These are phyloP conservation scores for Pseudocercospora cruenta DNA, from an alignment of 2,329 filamentous ascomycete genomes.

Conservation along the genomic window DNA sequence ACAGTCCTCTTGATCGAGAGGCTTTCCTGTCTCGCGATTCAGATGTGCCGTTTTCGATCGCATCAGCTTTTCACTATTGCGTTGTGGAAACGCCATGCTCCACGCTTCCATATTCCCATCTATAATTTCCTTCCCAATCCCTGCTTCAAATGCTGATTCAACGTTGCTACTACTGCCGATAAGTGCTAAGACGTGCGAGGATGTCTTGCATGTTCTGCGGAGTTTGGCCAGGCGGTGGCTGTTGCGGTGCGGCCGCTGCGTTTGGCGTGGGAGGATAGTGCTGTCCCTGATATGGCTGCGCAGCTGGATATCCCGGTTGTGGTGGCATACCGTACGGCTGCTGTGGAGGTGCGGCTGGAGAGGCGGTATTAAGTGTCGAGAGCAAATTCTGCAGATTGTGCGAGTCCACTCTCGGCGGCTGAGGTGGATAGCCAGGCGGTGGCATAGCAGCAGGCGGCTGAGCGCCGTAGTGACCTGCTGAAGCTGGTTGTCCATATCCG, in stretches of 20 bases:
- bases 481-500: slow-evolving; percentile 32
- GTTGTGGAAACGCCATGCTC: not conserved
- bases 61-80: not conserved
- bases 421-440: slow-evolving; percentile 38
- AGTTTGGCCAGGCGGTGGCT: slow-evolving; percentile 15
- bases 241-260: slow-evolving; percentile 19
- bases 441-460: slow-evolving; percentile 39
- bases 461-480: slow-evolving; percentile 29
- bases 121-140: not conserved
- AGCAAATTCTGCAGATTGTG: slow-evolving; percentile 72
- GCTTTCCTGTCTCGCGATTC: not conserved
- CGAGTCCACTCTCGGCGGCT: slow-evolving; percentile 65
- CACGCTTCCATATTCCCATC: not conserved
- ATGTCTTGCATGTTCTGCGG: slow-evolving; percentile 68
- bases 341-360: slow-evolving; percentile 21
- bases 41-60: not conserved
- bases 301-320: slow-evolving; percentile 24
- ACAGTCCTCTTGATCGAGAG: not conserved
- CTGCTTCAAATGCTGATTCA: not conserved
- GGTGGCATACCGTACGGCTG: slow-evolving; percentile 20
- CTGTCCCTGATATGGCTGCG: slow-evolving; percentile 15
- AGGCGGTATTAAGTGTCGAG: slow-evolving; percentile 56
- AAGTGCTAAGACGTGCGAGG: slow-evolving; percentile 69
- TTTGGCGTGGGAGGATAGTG: slow-evolving; percentile 37
- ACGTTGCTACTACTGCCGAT: slow-evolving; percentile 20